Evolutionary conservation across 2,329 filamentous ascomycete species (phyloP), one percentile per base, ranked within the genome.

Genomic region (Fusarium sp.): DNA sequence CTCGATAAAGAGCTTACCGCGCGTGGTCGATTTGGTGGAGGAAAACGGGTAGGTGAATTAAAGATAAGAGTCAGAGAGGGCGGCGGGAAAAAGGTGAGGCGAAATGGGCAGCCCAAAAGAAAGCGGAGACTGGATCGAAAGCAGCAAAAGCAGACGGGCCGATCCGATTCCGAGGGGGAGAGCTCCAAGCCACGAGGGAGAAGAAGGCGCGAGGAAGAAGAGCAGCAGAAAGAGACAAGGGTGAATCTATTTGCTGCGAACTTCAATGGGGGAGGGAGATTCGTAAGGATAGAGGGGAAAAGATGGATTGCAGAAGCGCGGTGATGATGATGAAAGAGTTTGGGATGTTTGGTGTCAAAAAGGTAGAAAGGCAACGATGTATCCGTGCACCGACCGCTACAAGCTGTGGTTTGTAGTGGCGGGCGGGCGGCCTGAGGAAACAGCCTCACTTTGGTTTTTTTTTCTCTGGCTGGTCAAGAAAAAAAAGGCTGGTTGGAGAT

Each of bases 101-200:
- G 61, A 64, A 62, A 40, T 33, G 56, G 42, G 64, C 71, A 46
- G 66, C 65, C 46, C 44, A 71, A 70, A 58, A 71, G 69, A 71
- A 71, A 76, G 67, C 71, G 71, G 77, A 76, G 70, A 64, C 69
- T 62, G 74, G 71, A 77, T 67, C 67, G 73, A 74, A 71, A 71
- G 67, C 64, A 33, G 31, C 31, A 33, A 66, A 62, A 62, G 40
- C 40, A 42, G 60, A 74, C 72, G 72, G 72, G 70, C 72, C 72
- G 67, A 74, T 70, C 75, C 74, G 70, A 71, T 72, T 75, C 72
- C 70, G 71, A 67, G 59, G 67, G 31, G 31, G 31, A 12, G 55
- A 38, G 63, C 59, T 69, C 69, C 56, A 61, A 46, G 66, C 69
- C 72, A 71, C 70, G 63, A 71, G 69, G 36, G 62, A 49, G 36